Evolutionary conservation across 1,139 yeast genomes (phyloP).

Genomic region (Candida sp.): DNA sequence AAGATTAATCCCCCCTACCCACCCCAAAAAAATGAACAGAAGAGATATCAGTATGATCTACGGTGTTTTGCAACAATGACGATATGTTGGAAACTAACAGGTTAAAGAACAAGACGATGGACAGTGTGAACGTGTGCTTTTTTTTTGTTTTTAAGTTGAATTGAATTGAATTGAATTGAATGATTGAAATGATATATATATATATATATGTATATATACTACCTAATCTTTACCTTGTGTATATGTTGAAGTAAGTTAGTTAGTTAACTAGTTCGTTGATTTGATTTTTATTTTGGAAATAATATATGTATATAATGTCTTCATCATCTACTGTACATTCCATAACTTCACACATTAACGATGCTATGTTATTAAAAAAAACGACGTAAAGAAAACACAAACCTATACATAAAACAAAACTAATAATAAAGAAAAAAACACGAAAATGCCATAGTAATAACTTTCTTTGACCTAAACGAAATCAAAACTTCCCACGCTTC

Average conservation of each 20-base stretch:
- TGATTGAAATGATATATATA: background rate
- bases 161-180: too few species aligned
- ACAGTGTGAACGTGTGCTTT: too few species aligned
- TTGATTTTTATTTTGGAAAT: background rate
- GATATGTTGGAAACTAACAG: too few species aligned
- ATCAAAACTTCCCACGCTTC: conserved; percentile 43
- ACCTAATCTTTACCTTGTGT: background rate
- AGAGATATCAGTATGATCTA: background rate
- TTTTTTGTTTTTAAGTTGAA: too few species aligned
- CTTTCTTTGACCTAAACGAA: conserved; percentile 21
- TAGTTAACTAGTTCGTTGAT: too few species aligned
- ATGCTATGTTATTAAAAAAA: too few species aligned
- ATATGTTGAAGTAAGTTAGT: too few species aligned
- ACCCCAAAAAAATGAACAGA: background rate
- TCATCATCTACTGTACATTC: background rate
- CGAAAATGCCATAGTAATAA: background rate
- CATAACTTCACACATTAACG: too few species aligned
- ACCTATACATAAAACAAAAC: background rate
- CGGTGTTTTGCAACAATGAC: background rate
- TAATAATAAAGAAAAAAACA: too few species aligned
- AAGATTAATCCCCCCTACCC: too few species aligned
- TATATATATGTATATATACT: too few species aligned
- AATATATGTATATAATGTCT: background rate
- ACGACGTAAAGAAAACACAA: background rate
- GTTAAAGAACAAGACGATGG: too few species aligned